Evolutionary conservation across 2,329 filamentous ascomycete genomes (phyloP).

Genomic region (Fusarium poae): DNA sequence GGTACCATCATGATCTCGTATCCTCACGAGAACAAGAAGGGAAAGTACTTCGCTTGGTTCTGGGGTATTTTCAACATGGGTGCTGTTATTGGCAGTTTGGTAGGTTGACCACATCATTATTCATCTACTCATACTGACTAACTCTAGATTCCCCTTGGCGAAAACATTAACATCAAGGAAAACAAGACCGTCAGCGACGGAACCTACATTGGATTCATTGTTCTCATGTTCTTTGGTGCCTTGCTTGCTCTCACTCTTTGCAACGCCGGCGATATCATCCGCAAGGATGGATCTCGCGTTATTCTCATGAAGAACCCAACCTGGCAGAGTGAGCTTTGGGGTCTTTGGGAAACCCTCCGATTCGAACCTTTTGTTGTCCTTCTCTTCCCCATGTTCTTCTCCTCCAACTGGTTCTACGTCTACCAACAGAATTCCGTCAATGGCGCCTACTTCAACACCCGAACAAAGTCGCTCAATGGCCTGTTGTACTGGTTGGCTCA

Average conservation of each 20-base stretch:
- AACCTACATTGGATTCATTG: conserved; percentile 89
- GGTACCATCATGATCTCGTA: conserved; percentile 93
- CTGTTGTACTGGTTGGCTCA: conserved; percentile 79
- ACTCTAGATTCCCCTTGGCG: conserved; percentile 64
- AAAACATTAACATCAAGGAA: conserved; percentile 44
- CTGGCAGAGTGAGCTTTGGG: conserved; percentile 82
- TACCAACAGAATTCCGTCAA: conserved; percentile 85
- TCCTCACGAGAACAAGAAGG: conserved; percentile 83
- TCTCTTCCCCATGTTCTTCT: conserved; percentile 85
- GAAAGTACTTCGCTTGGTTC: conserved; percentile 89
- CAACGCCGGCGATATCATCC: conserved; percentile 78
- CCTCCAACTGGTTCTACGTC: conserved; percentile 86
- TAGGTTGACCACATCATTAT: conserved; percentile 45
- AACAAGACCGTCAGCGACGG: conserved; percentile 73
- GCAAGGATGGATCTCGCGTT: conserved; percentile 81
- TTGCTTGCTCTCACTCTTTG: conserved; percentile 76
- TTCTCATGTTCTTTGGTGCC: conserved; percentile 83
- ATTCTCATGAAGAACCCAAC: conserved; percentile 93
- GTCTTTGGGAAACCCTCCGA: conserved; percentile 79
- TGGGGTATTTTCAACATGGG: conserved; percentile 97
- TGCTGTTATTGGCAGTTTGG: conserved; percentile 83
- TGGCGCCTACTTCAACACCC: conserved; percentile 76
- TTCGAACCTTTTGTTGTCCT: conserved; percentile 77
- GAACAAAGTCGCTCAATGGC: conserved; percentile 80
- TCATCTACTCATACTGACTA: neutral